Evolutionary conservation across 2,329 filamentous ascomycete species (phyloP), one percentile per base, ranked within the genome.

Genomic region (Aspergillus sp.): DNA sequence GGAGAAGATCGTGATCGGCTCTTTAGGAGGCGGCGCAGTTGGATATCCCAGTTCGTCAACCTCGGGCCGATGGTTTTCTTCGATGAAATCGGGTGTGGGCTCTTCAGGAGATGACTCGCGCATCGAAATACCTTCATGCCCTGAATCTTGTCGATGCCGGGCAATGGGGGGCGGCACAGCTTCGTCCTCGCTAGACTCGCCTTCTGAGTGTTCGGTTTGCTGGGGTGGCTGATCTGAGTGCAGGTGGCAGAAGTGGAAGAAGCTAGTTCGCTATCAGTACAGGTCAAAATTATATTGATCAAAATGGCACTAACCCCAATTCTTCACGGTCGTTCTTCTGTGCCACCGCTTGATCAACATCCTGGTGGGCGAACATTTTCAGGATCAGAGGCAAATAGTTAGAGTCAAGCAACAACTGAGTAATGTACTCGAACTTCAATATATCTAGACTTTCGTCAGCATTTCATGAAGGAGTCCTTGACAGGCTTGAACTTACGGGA

Each of bases 371-470:
- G 74, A 97, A 93, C 52, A 97, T 86, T 78, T 98, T 98, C 32
- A 99, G 80, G 24, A 96, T 90, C 31, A 99, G 81, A 0, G 94
- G 94, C 6, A 99, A 83, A 73, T 97, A 99, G 74, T 96, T 98
- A 4, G 92, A 95, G 75, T 99, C 95, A 29, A 99, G 84, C 11
- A 99, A 81, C 2, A 99, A 84, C 71, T 99, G 95, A 0, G 92
- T 94, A 70, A 99, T 80, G 70, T 97, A 98, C 77, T 99, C 95
- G 67, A 95, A 97, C 73, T 97, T 96, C 65, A 99, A 81, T 29
- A 98, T 85, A 73, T 99, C 92, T 96, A 52, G 5, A 4, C 49
- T 4, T 42, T 20, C 14, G 51, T 69, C 58, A 72, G 61, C 65
- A 45, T 22, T 0, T 26, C 16, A 1, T 26, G 29, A 18, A 9